Percentiles rank a stretch among this genome's conserved stretches.
Conservation (phyloP, 768 basidiomycete species). For the Leccinum boreale region DNA sequence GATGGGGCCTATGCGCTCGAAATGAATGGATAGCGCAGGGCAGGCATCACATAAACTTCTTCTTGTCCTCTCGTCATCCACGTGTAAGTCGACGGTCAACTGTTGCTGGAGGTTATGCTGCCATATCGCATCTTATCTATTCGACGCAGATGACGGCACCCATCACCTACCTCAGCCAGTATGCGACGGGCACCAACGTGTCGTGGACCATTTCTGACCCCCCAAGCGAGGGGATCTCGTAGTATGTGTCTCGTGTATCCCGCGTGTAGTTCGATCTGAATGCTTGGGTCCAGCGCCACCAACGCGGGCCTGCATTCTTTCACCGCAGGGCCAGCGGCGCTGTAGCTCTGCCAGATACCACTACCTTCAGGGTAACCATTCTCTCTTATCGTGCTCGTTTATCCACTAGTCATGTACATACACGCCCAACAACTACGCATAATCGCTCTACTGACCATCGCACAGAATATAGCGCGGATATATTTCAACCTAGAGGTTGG, state of each 20-base stretch:
- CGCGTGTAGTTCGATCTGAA: background rate
- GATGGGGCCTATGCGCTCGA: background rate
- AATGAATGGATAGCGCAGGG: background rate
- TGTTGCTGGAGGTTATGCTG: conserved; percentile 63
- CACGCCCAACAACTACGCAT: conserved; percentile 7
- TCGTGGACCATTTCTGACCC: conserved; percentile 63
- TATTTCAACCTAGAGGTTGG: conserved; percentile 44
- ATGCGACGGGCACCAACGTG: conserved; percentile 41
- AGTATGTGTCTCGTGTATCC: conserved; percentile 40
- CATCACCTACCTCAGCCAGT: conserved; percentile 45
- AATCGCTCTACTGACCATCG: background rate
- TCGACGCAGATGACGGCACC: conserved; percentile 47
- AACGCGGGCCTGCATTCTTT: conserved; percentile 47
- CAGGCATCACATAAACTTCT: background rate
- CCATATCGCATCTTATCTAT: conserved; percentile 61
- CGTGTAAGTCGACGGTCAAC: conserved; percentile 49
- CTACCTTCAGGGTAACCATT: conserved; percentile 45
- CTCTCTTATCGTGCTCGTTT: conserved; percentile 53
- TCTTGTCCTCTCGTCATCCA: background rate
- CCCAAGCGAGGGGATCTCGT: conserved; percentile 55
- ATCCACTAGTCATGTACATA: conserved; percentile 56
- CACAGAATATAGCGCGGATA: conserved; percentile 54
- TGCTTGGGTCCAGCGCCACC: conserved; percentile 40
- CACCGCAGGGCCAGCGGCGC: conserved; percentile 41
- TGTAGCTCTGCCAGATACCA: conserved; percentile 44